Evolutionary conservation across 2,329 filamentous ascomycete genomes (phyloP), one percentile per base, ranked within the genome.

Genomic region (Fonsecaea nubica): DNA sequence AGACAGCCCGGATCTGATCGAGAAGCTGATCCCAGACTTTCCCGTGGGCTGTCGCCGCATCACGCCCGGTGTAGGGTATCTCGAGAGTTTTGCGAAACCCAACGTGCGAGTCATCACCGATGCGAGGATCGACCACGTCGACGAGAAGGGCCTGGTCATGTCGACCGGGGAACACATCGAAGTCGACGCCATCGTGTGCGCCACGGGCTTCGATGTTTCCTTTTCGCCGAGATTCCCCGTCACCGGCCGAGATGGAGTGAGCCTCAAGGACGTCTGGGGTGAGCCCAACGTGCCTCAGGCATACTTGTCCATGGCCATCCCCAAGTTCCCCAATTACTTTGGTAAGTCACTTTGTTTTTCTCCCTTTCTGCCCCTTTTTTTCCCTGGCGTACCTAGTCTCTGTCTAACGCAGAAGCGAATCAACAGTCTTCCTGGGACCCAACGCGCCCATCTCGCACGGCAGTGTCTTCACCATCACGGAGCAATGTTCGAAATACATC

Each of bases 261-360:
- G 70, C 35, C 62, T 78, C 13, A 67, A 58, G 5, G 71, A 76
- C 58, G 74, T 78, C 13, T 84, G 81, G 82, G 73, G 50, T 12
- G 52, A 55, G 36, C 60, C 74, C 7, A 71, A 76, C 25, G 73
- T 71, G 42, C 68, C 70, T 21, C 53, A 63, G 68, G 68, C 6
- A 65, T 75, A 65, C 58, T 65, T 64, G 64, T 67, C 13, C 50
- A 63, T 35, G 10, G 69, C 38, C 61, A 42, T 59, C 25, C 54
- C 68, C 1, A 57, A 65, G 10, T 58, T 76, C 32, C 74, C 74
- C 4, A 76, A 76, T 50, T 75, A 75, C 50, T 66, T 74, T 15
- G 69, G 70, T 63, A 52, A 32, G 62, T 58, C 33, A 33, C 18
- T 32, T 15, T 50, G 30, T 35, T 21, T 48, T 10, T n/a, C 36